Conservation (phyloP, 179 eudicot genomes). For the Nepenthes alata region DNA sequence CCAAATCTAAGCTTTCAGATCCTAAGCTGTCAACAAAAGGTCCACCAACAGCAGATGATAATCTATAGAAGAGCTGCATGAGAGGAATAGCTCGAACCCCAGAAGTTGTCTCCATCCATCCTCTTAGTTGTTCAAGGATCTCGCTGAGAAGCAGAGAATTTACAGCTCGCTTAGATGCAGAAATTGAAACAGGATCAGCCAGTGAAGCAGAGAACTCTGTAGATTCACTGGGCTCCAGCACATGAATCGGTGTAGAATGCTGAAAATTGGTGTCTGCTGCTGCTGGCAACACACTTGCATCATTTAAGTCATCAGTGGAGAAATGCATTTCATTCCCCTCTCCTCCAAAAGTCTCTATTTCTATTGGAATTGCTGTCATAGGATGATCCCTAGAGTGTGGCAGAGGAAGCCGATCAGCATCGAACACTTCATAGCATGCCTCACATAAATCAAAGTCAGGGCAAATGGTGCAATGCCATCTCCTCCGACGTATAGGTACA, state of each 20-base stretch:
- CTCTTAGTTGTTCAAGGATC: conserved; percentile 72
- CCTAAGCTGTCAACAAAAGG: conserved; percentile 77
- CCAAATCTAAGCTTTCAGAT: conserved; percentile 76
- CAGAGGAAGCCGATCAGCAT: conserved; percentile 80
- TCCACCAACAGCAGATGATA: conserved; percentile 96
- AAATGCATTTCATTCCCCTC: conserved; percentile 80
- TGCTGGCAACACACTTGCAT: conserved; percentile 42
- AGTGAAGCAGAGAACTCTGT: conserved; percentile 64
- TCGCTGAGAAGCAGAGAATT: conserved; percentile 84
- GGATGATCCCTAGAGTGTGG: conserved; percentile 98
- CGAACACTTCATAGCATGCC: conserved; percentile 90
- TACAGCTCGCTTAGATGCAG: conserved; percentile 94
- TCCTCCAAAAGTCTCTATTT: conserved; percentile 73
- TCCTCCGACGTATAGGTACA: conserved; percentile 82
- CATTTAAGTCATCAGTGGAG: conserved; percentile 53
- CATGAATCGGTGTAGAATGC: conserved; percentile 69
- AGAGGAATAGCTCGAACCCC: conserved; percentile 89
- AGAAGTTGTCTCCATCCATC: conserved; percentile 93
- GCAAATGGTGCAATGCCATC: conserved; percentile 98
- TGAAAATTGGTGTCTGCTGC: conserved; percentile 44
- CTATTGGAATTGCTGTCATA: conserved; percentile 96
- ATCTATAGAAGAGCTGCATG: conserved; percentile 89
- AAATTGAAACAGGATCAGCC: conserved; percentile 81
- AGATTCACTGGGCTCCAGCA: conserved; percentile 65
- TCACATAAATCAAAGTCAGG: conserved; percentile 99